phyloP scores from a whole-genome alignment of 1,284 basidiomycete genomes.

The Puccinia novopanici region DNA sequence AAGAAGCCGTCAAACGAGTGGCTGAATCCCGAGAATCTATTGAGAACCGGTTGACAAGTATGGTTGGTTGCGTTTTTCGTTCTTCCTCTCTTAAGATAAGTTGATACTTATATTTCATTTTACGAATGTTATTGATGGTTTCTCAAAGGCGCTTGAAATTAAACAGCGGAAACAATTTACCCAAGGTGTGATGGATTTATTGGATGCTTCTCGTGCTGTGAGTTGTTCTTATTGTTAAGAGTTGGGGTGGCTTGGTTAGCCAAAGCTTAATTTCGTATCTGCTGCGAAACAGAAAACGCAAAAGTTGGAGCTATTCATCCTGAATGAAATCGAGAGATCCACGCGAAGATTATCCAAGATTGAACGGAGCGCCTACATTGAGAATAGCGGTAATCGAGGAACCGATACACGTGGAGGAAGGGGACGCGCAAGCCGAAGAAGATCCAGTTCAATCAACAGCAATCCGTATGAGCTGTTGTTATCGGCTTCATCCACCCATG shows the following conservation, averaged over 20 bases:
- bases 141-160: neutral
- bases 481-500: conserved; percentile 10
- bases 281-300: conserved; percentile 36
- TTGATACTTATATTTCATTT: neutral
- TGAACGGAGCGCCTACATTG: neutral
- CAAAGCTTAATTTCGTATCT: neutral
- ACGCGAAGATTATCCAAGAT: conserved; percentile 10
- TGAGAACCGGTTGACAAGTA: conserved; percentile 13
- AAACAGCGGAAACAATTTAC: conserved; percentile 28
- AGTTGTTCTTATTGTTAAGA: too few relatives aligned
- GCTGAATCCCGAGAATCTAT: conserved; percentile 23
- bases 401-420: neutral
- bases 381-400: neutral
- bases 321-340: conserved; percentile 33
- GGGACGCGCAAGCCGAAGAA: neutral
- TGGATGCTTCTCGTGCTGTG: conserved; percentile 32
- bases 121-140: neutral
- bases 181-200: conserved; percentile 20
- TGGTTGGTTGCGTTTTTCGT: neutral
- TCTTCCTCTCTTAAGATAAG: too few relatives aligned
- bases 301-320: conserved; percentile 33
- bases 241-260: too few relatives aligned
- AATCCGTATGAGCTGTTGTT: neutral
- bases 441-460: conserved; percentile 13
- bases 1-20: conserved; percentile 18